Evolutionary conservation across 176 grass and related monocot species (phyloP), one percentile per base, ranked within the genome.

Genomic region (Metroxylon sagu): DNA sequence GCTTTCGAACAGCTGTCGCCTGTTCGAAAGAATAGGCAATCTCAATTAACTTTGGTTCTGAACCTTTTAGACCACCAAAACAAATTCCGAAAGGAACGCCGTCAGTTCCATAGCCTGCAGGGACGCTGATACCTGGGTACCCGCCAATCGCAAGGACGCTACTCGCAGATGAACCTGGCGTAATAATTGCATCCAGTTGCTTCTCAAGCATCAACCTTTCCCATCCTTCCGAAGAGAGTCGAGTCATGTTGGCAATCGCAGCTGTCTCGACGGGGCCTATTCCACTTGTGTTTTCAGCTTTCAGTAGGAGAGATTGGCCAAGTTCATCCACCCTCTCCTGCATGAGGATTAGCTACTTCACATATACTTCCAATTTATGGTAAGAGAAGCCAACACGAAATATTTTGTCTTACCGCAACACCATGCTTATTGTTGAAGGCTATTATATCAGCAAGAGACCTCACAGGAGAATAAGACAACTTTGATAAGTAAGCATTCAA

Each of bases 11-110:
- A 27, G 57, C 54, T 4, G 69, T 90, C 29, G 69, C 91, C 57
- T 96, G 86, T 61, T 96, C 91, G 57, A 90, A 90, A 7, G 71
- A 79, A 73, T 85, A 90, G 15, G 86, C 69, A 19, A 91, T 80
- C 74, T 90, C 80, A 60, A 90, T 85, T 57, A 96, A 74, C 57
- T 43, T 72, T 6, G 77, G 79, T 61, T 90, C 91, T 17, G 73
- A 90, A 26, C 83, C 91, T 74, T 85, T 82, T 49, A 96, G 64
- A 4, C 80, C 86, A 14, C 83, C 86, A 56, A 96, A 90, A 61
- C 77, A 87, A 16, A 90, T 77, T 16, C 75, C 80, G 3, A 90
- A 86, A 68, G 83, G 77, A 52, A 77, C 58, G 0, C 83, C 72
- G 25, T 81, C 18, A 3, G 35, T 49, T 23, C 28, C 29, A 3